Conservation (phyloP, 768 basidiomycete genomes). For the Leccinum disarticulatum region DNA sequence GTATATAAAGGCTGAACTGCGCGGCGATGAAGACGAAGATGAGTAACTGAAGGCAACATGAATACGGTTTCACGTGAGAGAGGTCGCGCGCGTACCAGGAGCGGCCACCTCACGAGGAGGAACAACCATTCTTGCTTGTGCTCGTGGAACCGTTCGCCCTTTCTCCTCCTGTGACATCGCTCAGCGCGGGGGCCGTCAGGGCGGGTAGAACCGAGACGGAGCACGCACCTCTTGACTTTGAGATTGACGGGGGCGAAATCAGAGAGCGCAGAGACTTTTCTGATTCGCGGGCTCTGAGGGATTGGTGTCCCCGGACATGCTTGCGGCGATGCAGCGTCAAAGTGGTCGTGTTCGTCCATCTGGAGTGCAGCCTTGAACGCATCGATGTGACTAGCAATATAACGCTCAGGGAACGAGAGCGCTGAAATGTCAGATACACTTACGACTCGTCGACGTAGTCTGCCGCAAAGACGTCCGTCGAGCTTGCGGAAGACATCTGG, state of each 20-base stretch:
- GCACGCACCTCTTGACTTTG: constrained; percentile 65
- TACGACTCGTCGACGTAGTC: constrained; percentile 77
- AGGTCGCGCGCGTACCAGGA: constrained; percentile 56
- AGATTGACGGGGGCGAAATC: constrained; percentile 92
- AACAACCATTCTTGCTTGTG: constrained; percentile 73
- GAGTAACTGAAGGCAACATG: constrained; percentile 52
- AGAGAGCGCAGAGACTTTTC: constrained; percentile 79
- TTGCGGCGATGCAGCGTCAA: constrained; percentile 23
- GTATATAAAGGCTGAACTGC: constrained; percentile 84
- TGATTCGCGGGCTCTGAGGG: constrained; percentile 49
- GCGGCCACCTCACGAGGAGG: constrained; percentile 81
- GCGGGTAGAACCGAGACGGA: neutral
- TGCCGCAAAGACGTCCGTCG: constrained; percentile 37
- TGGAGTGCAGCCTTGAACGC: constrained; percentile 77
- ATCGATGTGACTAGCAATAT: constrained; percentile 53
- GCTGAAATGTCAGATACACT: constrained; percentile 22
- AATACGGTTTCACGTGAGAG: neutral
- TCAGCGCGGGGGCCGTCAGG: neutral
- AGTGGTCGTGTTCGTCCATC: constrained; percentile 48
- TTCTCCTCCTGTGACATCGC: constrained; percentile 34
- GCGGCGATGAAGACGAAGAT: constrained; percentile 81
- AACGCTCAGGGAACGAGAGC: neutral
- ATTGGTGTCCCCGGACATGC: constrained; percentile 22
- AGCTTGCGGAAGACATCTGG: constrained; percentile 13
- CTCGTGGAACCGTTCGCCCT: constrained; percentile 31